Base-by-base conservation (phyloP, 2,329 filamentous ascomycete species). In the Fusarium burgessii region DNA sequence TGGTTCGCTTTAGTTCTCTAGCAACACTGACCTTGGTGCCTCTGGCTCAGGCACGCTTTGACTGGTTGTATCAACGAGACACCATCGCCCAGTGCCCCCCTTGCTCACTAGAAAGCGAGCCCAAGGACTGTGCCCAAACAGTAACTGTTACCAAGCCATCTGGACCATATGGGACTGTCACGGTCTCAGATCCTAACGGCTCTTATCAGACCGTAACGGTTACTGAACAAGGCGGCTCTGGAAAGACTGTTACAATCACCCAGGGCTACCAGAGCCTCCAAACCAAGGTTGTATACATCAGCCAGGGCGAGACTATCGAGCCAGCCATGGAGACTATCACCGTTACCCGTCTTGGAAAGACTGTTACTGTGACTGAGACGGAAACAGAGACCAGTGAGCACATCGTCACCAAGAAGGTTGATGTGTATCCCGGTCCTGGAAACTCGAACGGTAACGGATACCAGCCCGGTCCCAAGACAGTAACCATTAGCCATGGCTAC, bases 81-180 rank as follows among this genome's bases (percentile, higher is more conserved):
- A 58, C 69, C 18, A 58, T 55, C n/a, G 60, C 74, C 7, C 73
- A 77, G 49, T 80, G 77, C 52, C 79, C 78, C 43, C 75, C 79
- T 36, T 81, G 80, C 27, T 60, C 74, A 9, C 51, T 59, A 13
- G 43, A 74, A 20, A 67, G 66, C 25, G 65, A 58, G 15, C 32
- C 67, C 25, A 58, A 50, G 12, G 58, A 66, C n/a, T 70, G 49
- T 15, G 36, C 45, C 12, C 61, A 63, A 12, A 77, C 76, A 14
- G 69, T 80, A 38, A 79, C 76, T 23, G 66, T 79, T 33, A 78
- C 75, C 17, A 70, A 75, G 23, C 68, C 71, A 47, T 57, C 70
- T 56, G 40, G 46, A 2, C 40, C 55, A 15, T 51, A 66, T 18
- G 55, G 68, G 40, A 76, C 71, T 7, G 58, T 74, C 32, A 76